Base-by-base conservation (phyloP, 2,329 filamentous ascomycete species). In the Monosporascus sp. region DNA sequence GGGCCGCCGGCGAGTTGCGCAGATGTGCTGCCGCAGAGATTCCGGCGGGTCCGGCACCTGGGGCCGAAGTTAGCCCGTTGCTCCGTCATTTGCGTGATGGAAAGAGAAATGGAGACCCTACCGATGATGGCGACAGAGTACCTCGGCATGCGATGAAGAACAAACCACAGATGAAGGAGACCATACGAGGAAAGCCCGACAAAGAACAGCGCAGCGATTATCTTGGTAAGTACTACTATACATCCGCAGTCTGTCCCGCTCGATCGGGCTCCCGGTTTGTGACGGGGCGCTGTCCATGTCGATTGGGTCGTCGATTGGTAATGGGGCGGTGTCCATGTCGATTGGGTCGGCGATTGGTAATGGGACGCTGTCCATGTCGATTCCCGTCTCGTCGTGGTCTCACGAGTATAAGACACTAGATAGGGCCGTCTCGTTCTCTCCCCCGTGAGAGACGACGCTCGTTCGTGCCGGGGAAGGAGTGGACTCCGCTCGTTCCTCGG, bases 1-100 rank as follows among this genome's bases (percentile, higher is more conserved):
- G 49, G 15, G 17, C 46, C 37, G 34, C 15, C 6, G 55, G 46
- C 8, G 52, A 55, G 25, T 9, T 47, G 14, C 46, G 52, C 17
- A 65, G 51, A n/a, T 64, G 56, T 18, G 58, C 55, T 6, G 60
- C 59, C 20, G 60, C 62, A 46, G 57, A 62, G 50, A 65, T 60
- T 11, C 62, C 62, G 1, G 60, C 61, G 18, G 62, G 61, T 7
- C 62, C 62, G 20, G 60, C 60, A n/a, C 62, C 62, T 64, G 36
- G 6, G 31, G 17, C 48, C 7, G n/a, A n/a, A 9, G 25, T 56
- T 51, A 60, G 54, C 51, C 46, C 25, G 20, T 5, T 48, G 6
- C 24, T 14, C 9, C 11, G 27, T 31, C 6, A 5, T 11, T 15
- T 48, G 22, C 42, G 36, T 22, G 5, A 6, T 18, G 25, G 50